Evolutionary conservation across 805 yeast genomes (phyloP).

Genomic region (Hyphopichia homilentoma): DNA sequence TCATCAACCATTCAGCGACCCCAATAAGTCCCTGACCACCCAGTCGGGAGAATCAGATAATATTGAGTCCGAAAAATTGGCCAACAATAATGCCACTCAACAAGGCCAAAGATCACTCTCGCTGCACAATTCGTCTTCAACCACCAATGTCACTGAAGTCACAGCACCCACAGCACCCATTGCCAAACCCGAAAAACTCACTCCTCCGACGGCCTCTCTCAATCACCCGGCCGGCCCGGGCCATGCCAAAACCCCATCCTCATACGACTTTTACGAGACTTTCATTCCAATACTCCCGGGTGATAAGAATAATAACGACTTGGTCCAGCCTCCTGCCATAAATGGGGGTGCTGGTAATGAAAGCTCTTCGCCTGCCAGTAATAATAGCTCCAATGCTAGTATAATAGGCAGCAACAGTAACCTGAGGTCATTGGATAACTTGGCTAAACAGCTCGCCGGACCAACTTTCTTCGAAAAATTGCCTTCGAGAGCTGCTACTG

Average conservation of each 20-base stretch:
- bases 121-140: constrained; percentile 1
- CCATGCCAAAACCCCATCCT: constrained; percentile 18
- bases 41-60: constrained; percentile 1
- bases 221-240: not conserved
- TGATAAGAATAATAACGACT: constrained; percentile 1
- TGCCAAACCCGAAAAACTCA: too few relatives aligned
- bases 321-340: not conserved
- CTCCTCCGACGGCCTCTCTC: constrained; percentile 2
- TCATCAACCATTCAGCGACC: constrained; percentile 19
- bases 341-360: constrained; percentile 3
- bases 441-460: constrained; percentile 36
- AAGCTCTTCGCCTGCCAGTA: not conserved
- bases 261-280: constrained; percentile 41
- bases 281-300: constrained; percentile 36
- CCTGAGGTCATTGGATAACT: constrained; percentile 25
- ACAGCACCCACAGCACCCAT: constrained; percentile 2
- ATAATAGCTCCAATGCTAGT: constrained; percentile 3
- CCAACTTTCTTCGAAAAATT: constrained; percentile 36
- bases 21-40: constrained; percentile 8
- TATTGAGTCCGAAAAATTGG: not conserved
- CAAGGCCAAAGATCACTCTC: not conserved
- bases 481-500: constrained; percentile 31
- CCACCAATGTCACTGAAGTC: constrained; percentile 3
- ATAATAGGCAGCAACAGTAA: not conserved
- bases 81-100: not conserved